Base-by-base conservation (phyloP, 2,329 filamentous ascomycete genomes). In the Diaporthe helianthi region DNA sequence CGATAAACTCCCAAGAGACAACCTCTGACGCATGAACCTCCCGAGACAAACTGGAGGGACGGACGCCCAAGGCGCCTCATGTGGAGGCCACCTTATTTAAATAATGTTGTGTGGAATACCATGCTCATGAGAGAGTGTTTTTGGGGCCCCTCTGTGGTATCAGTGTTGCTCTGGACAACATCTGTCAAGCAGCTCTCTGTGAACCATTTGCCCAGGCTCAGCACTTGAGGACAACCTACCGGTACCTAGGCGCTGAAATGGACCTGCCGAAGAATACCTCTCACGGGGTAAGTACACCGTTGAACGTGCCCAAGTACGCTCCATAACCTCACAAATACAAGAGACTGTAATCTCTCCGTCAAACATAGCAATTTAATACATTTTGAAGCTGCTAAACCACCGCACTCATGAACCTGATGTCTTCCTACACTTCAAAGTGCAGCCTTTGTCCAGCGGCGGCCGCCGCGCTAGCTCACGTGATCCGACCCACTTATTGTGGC, bases 241-340 rank as follows among this genome's bases (percentile, higher is more conserved):
- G n/a, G n/a, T n/a, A n/a, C n/a, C n/a, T n/a, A n/a, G n/a, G n/a
- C n/a, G n/a, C n/a, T 24, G 31, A 19, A 13, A 8, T 15, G n/a
- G n/a, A 46, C 4, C 17, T 13, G 10, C 22, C 46, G n/a, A 4
- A 26, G 46, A 3, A 49, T 13, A 26, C n/a, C 44, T 49, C 46
- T 15, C 46, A 46, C 41, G 41, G 41, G 19, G 2, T 7, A 46
- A 13, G 17, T 19, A 9, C 41, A 7, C 19, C 19, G 2, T 7
- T 46, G 19, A 46, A 1, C n/a, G n/a, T 46, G 2, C 41, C 41
- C 17, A n/a, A 8, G 6, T 46, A 9, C 6, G 7, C 19, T 9
- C 1, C 3, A 2, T 8, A 19, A 19, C 17, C n/a, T n/a, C 1
- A 46, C 9, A n/a, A 7, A 4, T 10, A 7, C 19, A n/a, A 5